Evolutionary conservation across 345 rosid genomes (phyloP).

Genomic region (Toxicodendron radicans): DNA sequence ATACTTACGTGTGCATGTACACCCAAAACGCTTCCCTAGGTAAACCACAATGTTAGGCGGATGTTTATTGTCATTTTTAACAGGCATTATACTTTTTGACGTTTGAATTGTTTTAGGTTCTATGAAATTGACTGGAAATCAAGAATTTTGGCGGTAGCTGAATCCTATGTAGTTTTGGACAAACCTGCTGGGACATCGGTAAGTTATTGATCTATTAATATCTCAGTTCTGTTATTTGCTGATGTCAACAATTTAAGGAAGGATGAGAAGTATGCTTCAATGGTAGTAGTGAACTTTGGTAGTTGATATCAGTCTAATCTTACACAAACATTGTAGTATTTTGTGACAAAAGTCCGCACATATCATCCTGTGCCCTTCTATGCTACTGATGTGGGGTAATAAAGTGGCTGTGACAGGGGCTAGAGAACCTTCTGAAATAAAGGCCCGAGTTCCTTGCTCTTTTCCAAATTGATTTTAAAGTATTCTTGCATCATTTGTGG

Average conservation of each 20-base stretch:
- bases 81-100: not conserved
- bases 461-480: not conserved
- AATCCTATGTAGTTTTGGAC: constrained; percentile 82
- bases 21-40: constrained; percentile 96
- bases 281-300: not conserved
- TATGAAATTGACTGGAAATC: constrained; percentile 92
- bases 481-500: not conserved
- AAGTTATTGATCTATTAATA: constrained; percentile 32
- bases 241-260: not conserved
- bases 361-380: not conserved
- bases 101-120: constrained; percentile 48
- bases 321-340: not conserved
- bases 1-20: constrained; percentile 84
- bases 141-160: constrained; percentile 65
- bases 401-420: not conserved
- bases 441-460: not conserved
- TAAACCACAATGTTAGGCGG: constrained; percentile 15
- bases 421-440: not conserved
- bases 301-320: not conserved
- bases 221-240: not conserved
- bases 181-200: constrained; percentile 96
- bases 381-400: not conserved
- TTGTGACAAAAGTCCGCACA: not conserved
- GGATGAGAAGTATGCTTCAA: not conserved
- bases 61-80: not conserved